Percentiles rank a stretch among this genome's conserved stretches.
Conservation (phyloP, 768 basidiomycete species). For the Tricholoma sp. region DNA sequence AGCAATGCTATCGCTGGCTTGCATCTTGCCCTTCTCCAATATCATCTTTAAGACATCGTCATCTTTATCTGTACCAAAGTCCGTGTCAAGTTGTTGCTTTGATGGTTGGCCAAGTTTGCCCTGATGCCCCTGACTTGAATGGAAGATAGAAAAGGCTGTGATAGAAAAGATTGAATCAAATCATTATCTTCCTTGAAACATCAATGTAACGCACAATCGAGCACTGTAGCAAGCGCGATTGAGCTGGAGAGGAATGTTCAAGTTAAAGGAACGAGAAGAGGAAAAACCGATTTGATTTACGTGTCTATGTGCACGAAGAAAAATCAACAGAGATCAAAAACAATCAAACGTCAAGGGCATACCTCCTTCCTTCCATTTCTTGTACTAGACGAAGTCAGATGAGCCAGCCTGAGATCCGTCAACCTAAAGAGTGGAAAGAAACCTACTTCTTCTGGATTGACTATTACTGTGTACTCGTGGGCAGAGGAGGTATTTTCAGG, state of each 20-base stretch:
- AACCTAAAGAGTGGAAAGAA: background rate
- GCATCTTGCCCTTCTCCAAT: slow-evolving; percentile 59
- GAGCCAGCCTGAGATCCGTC: slow-evolving; percentile 1
- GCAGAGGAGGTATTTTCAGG: slow-evolving; percentile 66
- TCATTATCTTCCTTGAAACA: background rate
- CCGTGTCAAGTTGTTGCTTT: slow-evolving; percentile 77
- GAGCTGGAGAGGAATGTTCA: slow-evolving; percentile 38
- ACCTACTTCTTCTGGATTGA: slow-evolving; percentile 60
- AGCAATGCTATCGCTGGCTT: slow-evolving; percentile 44
- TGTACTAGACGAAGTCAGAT: slow-evolving; percentile 40
- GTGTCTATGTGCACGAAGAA: slow-evolving; percentile 43
- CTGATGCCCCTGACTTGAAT: slow-evolving; percentile 70
- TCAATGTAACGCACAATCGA: slow-evolving; percentile 59
- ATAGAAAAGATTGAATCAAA: background rate
- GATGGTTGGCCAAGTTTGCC: slow-evolving; percentile 72
- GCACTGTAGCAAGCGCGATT: slow-evolving; percentile 67
- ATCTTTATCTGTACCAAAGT: slow-evolving; percentile 64
- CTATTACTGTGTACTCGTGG: slow-evolving; percentile 68
- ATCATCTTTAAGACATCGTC: slow-evolving; percentile 55
- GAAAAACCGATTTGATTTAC: slow-evolving; percentile 36
- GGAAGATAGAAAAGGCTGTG: slow-evolving; percentile 67
- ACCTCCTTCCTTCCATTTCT: slow-evolving; percentile 83
- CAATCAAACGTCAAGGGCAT: slow-evolving; percentile 19
- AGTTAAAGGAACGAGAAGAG: background rate
- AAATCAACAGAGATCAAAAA: slow-evolving; percentile 13